Percentiles rank a stretch among this genome's conserved stretches.
Conservation (phyloP, 2,329 filamentous ascomycete species). For the Aspergillus glaucus region DNA sequence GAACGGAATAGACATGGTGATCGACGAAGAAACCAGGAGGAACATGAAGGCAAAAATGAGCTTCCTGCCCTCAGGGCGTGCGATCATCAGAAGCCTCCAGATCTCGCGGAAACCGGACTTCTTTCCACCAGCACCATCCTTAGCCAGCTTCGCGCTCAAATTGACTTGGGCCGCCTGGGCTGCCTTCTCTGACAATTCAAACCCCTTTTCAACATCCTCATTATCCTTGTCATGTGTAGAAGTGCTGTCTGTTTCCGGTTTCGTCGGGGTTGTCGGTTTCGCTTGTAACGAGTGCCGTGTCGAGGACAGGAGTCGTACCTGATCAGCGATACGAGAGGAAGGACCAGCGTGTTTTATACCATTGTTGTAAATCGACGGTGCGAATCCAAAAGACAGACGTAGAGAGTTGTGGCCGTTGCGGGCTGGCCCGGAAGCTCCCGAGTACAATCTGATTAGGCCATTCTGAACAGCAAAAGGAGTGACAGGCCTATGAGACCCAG, state of each 20-base stretch:
- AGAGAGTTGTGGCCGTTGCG: constrained; percentile 12
- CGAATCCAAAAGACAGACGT: constrained; percentile 10
- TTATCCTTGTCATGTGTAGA: constrained; percentile 36
- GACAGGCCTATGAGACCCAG: constrained; percentile 3
- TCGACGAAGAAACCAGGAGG: constrained; percentile 79
- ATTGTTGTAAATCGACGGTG: constrained; percentile 11
- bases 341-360: constrained; percentile 6
- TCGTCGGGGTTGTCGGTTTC: constrained; percentile 15
- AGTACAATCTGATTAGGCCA: constrained; percentile 16
- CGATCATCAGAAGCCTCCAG: constrained; percentile 82
- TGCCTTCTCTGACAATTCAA: constrained; percentile 74
- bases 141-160: constrained; percentile 77
- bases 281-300: constrained; percentile 20
- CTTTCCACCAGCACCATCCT: constrained; percentile 57
- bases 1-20: constrained; percentile 95
- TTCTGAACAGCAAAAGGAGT: constrained; percentile 4
- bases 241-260: constrained; percentile 22
- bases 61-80: constrained; percentile 72
- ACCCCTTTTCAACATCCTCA: constrained; percentile 55
- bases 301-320: constrained; percentile 23
- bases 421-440: constrained; percentile 16
- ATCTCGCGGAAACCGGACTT: constrained; percentile 67
- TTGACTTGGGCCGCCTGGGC: constrained; percentile 84
- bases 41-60: constrained; percentile 75
- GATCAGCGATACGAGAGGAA: constrained; percentile 13